phyloP scores from a whole-genome alignment of 2,329 filamentous ascomycete species.

The Fusarium subglutinans region DNA sequence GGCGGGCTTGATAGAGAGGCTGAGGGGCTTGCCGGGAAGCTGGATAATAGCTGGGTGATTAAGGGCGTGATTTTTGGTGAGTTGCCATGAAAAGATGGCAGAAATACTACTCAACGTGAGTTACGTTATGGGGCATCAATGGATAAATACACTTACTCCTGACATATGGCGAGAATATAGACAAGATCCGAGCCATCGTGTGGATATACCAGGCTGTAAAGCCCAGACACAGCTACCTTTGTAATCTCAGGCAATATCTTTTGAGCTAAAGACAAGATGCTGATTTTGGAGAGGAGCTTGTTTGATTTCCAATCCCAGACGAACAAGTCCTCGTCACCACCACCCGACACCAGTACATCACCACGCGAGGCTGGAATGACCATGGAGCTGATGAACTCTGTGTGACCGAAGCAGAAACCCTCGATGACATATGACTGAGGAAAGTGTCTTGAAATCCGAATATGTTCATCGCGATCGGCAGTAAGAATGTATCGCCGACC shows the following conservation, averaged over 20 bases:
- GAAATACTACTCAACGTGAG: conserved; percentile 56
- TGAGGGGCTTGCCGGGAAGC: conserved; percentile 73
- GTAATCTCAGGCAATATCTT: conserved; percentile 48
- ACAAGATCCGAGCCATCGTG: conserved; percentile 41
- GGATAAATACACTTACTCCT: conserved; percentile 60
- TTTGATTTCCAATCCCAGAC: conserved; percentile 82
- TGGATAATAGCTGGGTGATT: conserved; percentile 57
- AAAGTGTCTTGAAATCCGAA: conserved; percentile 82
- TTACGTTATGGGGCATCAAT: not conserved
- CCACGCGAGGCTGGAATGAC: conserved; percentile 67
- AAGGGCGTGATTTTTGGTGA: conserved; percentile 59
- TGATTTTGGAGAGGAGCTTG: conserved; percentile 62
- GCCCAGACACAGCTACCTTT: conserved; percentile 59
- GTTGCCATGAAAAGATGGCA: conserved; percentile 72
- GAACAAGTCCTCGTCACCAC: conserved; percentile 81
- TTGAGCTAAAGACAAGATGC: conserved; percentile 58
- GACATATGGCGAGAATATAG: conserved; percentile 61
- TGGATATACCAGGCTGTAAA: conserved; percentile 50
- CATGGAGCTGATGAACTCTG: conserved; percentile 82
- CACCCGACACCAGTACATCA: conserved; percentile 81
- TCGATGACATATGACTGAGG: conserved; percentile 91
- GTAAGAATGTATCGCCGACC: conserved; percentile 63
- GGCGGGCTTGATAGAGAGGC: conserved; percentile 51
- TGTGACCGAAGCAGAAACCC: conserved; percentile 87
- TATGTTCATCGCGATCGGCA: conserved; percentile 73